A percentile compares a stretch with the other conserved stretches of the same genome.
Evolutionary conservation across 2,329 filamentous ascomycete species (phyloP).

Genomic region (Phialocephala subalpina): DNA sequence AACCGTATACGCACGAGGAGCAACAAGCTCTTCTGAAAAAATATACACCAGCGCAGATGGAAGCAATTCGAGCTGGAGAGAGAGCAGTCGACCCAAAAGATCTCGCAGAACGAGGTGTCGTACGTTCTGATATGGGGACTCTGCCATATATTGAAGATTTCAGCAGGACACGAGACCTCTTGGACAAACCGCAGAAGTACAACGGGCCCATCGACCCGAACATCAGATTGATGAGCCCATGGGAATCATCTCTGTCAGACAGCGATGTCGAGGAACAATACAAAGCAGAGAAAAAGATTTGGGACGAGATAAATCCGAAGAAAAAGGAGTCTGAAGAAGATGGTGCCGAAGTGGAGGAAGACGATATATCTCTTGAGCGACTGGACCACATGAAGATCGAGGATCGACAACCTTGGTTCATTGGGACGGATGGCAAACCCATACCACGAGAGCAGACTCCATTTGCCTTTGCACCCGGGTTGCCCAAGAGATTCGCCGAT

Average conservation of each 20-base stretch:
- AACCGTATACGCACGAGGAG: slow-evolving; percentile 58
- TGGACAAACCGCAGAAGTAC: slow-evolving; percentile 71
- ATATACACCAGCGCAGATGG: slow-evolving; percentile 84
- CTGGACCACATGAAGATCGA: slow-evolving; percentile 35
- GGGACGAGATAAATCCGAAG: neutral
- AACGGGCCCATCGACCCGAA: slow-evolving; percentile 39
- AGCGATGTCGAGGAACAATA: slow-evolving; percentile 31
- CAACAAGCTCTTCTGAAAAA: slow-evolving; percentile 66
- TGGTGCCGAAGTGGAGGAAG: neutral
- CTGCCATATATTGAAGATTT: slow-evolving; percentile 86
- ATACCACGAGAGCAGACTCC: slow-evolving; percentile 28
- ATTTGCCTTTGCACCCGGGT: slow-evolving; percentile 34
- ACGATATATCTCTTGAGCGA: slow-evolving; percentile 17
- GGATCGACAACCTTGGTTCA: slow-evolving; percentile 32
- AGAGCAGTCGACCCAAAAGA: slow-evolving; percentile 77
- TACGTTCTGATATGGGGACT: slow-evolving; percentile 76
- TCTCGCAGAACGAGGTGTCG: slow-evolving; percentile 74
- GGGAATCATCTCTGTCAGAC: slow-evolving; percentile 65
- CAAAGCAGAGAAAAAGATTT: slow-evolving; percentile 26
- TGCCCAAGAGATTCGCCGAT: slow-evolving; percentile 35
- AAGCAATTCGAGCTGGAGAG: slow-evolving; percentile 84
- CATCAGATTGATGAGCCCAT: slow-evolving; percentile 63
- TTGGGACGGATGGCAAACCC: slow-evolving; percentile 36
- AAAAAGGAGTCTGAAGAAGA: neutral
- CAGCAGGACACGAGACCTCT: slow-evolving; percentile 75